phyloP scores from a whole-genome alignment of 352 stramenopile species.

The Globisporangium abappressorium region DNA sequence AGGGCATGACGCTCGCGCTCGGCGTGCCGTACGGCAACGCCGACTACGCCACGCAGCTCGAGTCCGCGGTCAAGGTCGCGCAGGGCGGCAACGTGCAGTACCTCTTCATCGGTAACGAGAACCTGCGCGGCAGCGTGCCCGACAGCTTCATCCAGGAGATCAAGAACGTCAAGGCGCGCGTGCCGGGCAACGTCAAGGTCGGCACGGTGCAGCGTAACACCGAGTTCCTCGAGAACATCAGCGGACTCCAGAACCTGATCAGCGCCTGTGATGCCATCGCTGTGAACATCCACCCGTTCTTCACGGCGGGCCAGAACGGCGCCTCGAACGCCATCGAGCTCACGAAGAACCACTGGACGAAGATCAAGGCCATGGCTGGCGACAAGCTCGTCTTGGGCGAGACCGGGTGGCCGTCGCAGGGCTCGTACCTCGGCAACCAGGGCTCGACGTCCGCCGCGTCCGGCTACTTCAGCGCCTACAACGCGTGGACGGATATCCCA shows the following conservation, averaged over 20 bases:
- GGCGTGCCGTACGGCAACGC: slow-evolving; percentile 53
- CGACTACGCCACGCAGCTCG: slow-evolving; percentile 46
- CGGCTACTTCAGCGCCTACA: slow-evolving; percentile 61
- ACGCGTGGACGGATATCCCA: slow-evolving; percentile 50
- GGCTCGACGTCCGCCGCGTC: slow-evolving; percentile 31
- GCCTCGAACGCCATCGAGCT: slow-evolving; percentile 39
- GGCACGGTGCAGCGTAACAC: slow-evolving; percentile 74
- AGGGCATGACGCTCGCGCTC: slow-evolving; percentile 49
- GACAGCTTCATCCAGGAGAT: slow-evolving; percentile 47
- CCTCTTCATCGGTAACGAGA: slow-evolving; percentile 78
- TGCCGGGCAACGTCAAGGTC: slow-evolving; percentile 46
- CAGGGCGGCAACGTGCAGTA: slow-evolving; percentile 45
- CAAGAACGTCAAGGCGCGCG: slow-evolving; percentile 40
- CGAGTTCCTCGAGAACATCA: slow-evolving; percentile 44
- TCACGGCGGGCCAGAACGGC: slow-evolving; percentile 34
- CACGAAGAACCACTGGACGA: slow-evolving; percentile 46
- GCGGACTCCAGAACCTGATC: slow-evolving; percentile 39
- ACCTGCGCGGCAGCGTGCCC: slow-evolving; percentile 43
- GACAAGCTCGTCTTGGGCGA: slow-evolving; percentile 56
- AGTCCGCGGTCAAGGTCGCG: slow-evolving; percentile 38
- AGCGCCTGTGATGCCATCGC: slow-evolving; percentile 43
- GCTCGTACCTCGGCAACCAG: slow-evolving; percentile 35
- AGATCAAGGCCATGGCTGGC: slow-evolving; percentile 32
- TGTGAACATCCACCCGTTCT: slow-evolving; percentile 69
- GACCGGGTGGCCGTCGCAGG: slow-evolving; percentile 49